Evolutionary conservation across 805 yeast genomes (phyloP).

Genomic region (Debaryomyces maramus): DNA sequence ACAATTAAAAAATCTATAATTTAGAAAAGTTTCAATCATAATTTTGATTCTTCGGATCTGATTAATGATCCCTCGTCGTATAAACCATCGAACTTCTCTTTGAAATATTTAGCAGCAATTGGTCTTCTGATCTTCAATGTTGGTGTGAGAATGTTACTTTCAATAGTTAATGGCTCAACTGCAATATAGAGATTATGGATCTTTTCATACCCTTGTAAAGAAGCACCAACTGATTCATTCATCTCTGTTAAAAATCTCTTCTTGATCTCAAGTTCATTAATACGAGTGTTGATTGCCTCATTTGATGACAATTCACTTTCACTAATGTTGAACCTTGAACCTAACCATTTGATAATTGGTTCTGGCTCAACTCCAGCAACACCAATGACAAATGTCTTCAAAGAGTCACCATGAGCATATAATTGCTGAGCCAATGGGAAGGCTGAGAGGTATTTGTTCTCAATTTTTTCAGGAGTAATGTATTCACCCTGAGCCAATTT

Average conservation of each 20-base stretch:
- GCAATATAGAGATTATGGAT: slow-evolving; percentile 36
- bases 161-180: slow-evolving; percentile 41
- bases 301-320: slow-evolving; percentile 1
- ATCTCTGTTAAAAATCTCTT: slow-evolving; percentile 20
- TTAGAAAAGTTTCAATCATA: slow-evolving; percentile 11
- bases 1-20: background rate
- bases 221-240: slow-evolving; percentile 21
- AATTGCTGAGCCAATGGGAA: slow-evolving; percentile 30
- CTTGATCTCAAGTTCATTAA: slow-evolving; percentile 24
- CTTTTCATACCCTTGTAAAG: slow-evolving; percentile 38
- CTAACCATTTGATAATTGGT: slow-evolving; percentile 16
- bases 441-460: slow-evolving; percentile 30
- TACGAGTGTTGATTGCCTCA: slow-evolving; percentile 19
- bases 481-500: slow-evolving; percentile 46
- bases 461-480: slow-evolving; percentile 43
- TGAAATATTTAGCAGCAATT: slow-evolving; percentile 30
- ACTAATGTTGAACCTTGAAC: slow-evolving; percentile 11
- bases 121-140: slow-evolving; percentile 45
- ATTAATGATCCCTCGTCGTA: slow-evolving; percentile 38
- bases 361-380: slow-evolving; percentile 27
- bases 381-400: slow-evolving; percentile 28
- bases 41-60: slow-evolving; percentile 17
- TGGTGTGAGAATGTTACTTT: slow-evolving; percentile 40
- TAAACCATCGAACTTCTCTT: slow-evolving; percentile 25
- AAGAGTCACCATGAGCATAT: slow-evolving; percentile 35